Base-by-base conservation (phyloP, 352 stramenopile genomes). In the Elongisporangium undulatum region DNA sequence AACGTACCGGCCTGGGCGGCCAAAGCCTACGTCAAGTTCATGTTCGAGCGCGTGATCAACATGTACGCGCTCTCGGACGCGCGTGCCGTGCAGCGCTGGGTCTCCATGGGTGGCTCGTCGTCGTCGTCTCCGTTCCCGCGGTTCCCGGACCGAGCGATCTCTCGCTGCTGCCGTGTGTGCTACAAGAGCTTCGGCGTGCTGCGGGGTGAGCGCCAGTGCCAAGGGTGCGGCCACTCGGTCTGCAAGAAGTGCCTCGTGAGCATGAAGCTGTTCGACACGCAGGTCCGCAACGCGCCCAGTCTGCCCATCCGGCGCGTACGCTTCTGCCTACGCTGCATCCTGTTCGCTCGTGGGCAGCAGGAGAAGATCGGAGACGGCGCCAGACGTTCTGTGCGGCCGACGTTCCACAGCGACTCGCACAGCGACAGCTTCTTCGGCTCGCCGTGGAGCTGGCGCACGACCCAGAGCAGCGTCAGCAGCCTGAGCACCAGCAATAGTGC, bases 61-160 rank as follows among this genome's bases (percentile, higher is more conserved):
- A 61, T 76, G 51, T 65, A 53, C 41, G 70, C 64, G 20, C 53
- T 76, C 24, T 55, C 52, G n/a, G 65, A 71, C 19, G 68, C 68
- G 2, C 55, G 60, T 1, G 56, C 68, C 17, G 52, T 72, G 17
- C 62, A 71, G 59, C 53, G 66, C 34, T 45, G 34, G 34, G 34
- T 17, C 34, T 16, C 34, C 2, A 8, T 45, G 34, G 34, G 34
- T 12, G 7, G 34, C 34, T 15, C 34, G 2, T 17, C 34, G 1
- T 45, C 34, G 10, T 45, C 34, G 34, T 45, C 34, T 17, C 34
- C 34, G 34, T 45, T 45, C 13, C 34, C 34, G 3, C 9, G 13
- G 34, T 45, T 29, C 12, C 34, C 34, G 2, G 34, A 45, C 29
- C 64, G 4, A 12, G 59, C 22, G 63, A 62, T 12, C 49, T 52